Conservation (phyloP, 2,329 filamentous ascomycete genomes). For the Verticillium alfalfae region DNA sequence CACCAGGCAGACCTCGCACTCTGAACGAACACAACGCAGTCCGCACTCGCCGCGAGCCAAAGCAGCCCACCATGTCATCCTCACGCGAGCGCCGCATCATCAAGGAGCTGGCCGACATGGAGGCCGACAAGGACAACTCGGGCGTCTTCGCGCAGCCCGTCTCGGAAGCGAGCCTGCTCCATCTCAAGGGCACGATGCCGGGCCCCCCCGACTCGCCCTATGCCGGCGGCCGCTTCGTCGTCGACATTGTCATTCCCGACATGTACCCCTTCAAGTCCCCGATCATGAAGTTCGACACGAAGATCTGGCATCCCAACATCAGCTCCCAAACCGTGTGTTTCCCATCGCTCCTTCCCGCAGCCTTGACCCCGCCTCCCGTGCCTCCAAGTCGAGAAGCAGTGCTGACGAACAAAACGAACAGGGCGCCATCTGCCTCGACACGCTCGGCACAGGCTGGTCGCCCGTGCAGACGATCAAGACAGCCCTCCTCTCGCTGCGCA, state of each 20-base stretch:
- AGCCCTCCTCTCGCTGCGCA: conserved; percentile 86
- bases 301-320: conserved; percentile 96
- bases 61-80: conserved; percentile 33
- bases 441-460: conserved; percentile 83
- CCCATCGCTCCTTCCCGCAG: not conserved
- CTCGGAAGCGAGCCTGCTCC: conserved; percentile 66
- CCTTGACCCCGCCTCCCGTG: not conserved
- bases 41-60: not conserved
- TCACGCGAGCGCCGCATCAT: conserved; percentile 56
- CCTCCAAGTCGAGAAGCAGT: too few relatives aligned
- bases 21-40: not conserved
- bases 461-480: conserved; percentile 96
- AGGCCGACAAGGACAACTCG: conserved; percentile 65
- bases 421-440: conserved; percentile 97
- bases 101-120: conserved; percentile 74
- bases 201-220: conserved; percentile 93
- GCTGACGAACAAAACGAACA: conserved; percentile 27
- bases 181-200: conserved; percentile 75
- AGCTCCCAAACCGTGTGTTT: conserved; percentile 79
- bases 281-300: conserved; percentile 84
- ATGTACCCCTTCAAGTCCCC: conserved; percentile 94
- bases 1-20: not conserved
- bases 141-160: conserved; percentile 66
- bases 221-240: conserved; percentile 72
- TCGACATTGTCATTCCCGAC: conserved; percentile 82